These are phyloP conservation scores for Auxenochlorella protothecoides DNA, from an alignment of 139 green algal species.

Conservation along the genomic window DNA sequence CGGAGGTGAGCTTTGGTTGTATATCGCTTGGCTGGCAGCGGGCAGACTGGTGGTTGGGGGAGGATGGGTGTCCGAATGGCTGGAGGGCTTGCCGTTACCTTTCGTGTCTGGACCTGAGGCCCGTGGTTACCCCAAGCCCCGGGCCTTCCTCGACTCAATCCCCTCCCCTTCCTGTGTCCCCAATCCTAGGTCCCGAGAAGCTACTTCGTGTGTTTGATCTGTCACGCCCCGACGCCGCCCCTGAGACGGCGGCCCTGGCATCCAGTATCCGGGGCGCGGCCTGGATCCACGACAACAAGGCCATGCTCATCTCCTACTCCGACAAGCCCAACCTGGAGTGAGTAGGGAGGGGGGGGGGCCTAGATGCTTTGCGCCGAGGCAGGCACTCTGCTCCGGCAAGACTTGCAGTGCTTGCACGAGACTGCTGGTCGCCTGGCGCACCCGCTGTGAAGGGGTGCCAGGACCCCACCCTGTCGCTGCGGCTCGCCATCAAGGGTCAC, in stretches of 20 bases:
- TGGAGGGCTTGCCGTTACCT: too few species aligned
- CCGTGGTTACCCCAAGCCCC: too few species aligned
- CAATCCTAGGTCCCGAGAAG: slow-evolving; percentile 66
- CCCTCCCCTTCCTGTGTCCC: too few species aligned
- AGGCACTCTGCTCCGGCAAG: too few species aligned
- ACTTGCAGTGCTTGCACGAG: too few species aligned
- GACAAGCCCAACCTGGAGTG: slow-evolving; percentile 31
- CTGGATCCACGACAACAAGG: slow-evolving; percentile 64
- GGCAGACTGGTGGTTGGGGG: background rate
- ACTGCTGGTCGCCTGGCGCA: too few species aligned
- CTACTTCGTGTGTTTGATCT: slow-evolving; percentile 88
- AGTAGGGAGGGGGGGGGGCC: background rate
- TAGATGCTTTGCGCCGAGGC: too few species aligned
- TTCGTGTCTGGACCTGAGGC: too few species aligned
- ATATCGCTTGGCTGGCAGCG: background rate
- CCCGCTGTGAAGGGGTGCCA: too few species aligned
- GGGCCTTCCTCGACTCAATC: too few species aligned
- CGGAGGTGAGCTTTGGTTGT: slow-evolving; percentile 19
- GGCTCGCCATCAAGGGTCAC: too few species aligned
- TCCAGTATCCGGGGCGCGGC: slow-evolving; percentile 47
- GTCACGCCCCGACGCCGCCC: slow-evolving; percentile 48
- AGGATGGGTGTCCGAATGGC: background rate
- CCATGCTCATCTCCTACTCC: slow-evolving; percentile 55
- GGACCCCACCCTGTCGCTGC: too few species aligned
- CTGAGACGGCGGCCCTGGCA: slow-evolving; percentile 26